Base-by-base conservation (phyloP, 108 stramenopile genomes). In the Fragilaria crotonensis region DNA sequence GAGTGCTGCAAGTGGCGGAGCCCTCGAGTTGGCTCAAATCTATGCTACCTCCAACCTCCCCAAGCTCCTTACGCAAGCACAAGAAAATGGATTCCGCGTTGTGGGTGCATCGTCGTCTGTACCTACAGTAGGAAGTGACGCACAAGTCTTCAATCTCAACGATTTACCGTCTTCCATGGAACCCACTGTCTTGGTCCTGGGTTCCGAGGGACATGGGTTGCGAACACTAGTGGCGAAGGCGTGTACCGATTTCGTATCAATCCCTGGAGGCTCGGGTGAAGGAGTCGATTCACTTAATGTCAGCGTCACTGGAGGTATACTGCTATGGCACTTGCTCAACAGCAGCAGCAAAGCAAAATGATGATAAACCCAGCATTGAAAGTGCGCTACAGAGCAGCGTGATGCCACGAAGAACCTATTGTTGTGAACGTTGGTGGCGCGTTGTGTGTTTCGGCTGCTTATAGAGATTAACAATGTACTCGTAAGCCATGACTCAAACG, bases 281-380 rank as follows among this genome's bases (percentile, higher is more conserved):
- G 89, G 80, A 20, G 95, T 98, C 0, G 97, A 98, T 67, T 96
- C 95, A 1, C 63, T 98, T 49, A 98, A 98, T 73, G 97, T 98
- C 41, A 92, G 94, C 65, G 97, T 98, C 1, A 91, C 92, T 21
- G 95, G 94, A 5, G 97, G 94, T 2, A 95, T 98, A 25, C 51
- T 98, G 22, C 68, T 98, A 28, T 89, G 89, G 81, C 88, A 93
- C 59, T 73, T 96, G 36, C 45, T 87, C n/a, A 19, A n/a, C n/a
- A n/a, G n/a, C n/a, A n/a, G n/a, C n/a, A n/a, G n/a, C n/a, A n/a
- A n/a, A n/a, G n/a, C n/a, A n/a, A n/a, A n/a, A n/a, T n/a, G n/a
- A n/a, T n/a, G n/a, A n/a, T n/a, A n/a, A n/a, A n/a, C n/a, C n/a
- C n/a, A n/a, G n/a, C n/a, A n/a, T n/a, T n/a, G n/a, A n/a, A n/a